Evolutionary conservation across 495 filamentous ascomycete species (phyloP), one percentile per base, ranked within the genome.

Genomic region (Amphirosellinia nigrospora): DNA sequence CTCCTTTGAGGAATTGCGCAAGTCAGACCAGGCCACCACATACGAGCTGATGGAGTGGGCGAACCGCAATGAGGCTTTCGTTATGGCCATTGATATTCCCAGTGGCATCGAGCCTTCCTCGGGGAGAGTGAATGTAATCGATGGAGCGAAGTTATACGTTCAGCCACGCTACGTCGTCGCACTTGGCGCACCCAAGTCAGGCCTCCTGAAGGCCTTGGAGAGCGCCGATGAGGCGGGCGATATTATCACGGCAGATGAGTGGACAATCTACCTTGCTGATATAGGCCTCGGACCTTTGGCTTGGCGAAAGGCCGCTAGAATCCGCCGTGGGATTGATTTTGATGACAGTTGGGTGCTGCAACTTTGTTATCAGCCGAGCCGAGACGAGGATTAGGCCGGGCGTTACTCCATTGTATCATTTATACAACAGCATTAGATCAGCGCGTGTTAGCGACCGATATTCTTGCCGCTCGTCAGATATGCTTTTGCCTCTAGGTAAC

Each of bases 31-130:
- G 77, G 91, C 89, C 0, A 89, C 89, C 3, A 93, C 92, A 3
- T 94, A 92, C 72, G 91, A 94, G 70, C 86, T 96, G 67, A 93
- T 96, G 70, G 88, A 90, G 46, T 97, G 93, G 92, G 89, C 92
- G 6, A 98, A 97, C 74, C 86, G 92, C 59, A 91, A 88, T 79
- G 92, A 92, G 71, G 88, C 92, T 2, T 86, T 86, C 28, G 89
- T 95, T 1, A 79, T 99, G 38, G 91, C 94, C 1, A 88, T 99
- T 36, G 94, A 97, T 76, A 87, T 96, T 15, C 96, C 96, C 0
- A 93, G 90, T 2, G 96, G 96, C 19, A 87, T 98, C 46, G 92
- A 94, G 71, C 93, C 93, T 28, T 86, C 88, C 1, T 90, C 86
- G 66, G 95, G 95, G 79, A 87, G 82, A 77, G 82, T 83, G 30